Conservation (phyloP, 805 yeast species). For the Starmerella sirachaensis region DNA sequence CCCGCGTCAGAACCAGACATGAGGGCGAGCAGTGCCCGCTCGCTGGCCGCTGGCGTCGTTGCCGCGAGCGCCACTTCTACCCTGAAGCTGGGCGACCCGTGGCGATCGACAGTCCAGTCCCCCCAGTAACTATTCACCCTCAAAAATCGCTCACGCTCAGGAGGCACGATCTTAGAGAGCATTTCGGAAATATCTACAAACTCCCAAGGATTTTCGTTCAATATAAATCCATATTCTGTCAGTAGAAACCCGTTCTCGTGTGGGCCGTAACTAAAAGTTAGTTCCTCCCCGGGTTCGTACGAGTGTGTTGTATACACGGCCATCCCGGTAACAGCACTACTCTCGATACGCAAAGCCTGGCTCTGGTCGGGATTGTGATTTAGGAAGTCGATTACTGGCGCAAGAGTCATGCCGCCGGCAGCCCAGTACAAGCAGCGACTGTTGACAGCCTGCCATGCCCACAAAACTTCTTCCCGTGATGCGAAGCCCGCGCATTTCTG, state of each 20-base stretch:
- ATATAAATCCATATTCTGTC: slow-evolving; percentile 76
- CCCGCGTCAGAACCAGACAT: slow-evolving; percentile 17
- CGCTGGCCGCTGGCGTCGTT: not conserved
- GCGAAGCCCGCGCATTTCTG: not conserved
- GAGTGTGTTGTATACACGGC: slow-evolving; percentile 35
- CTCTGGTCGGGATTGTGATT: slow-evolving; percentile 44
- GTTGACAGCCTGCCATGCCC: slow-evolving; percentile 81
- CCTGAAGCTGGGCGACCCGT: slow-evolving; percentile 39
- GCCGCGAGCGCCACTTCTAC: slow-evolving; percentile 61
- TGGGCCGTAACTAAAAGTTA: slow-evolving; percentile 72
- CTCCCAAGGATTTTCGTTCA: slow-evolving; percentile 52
- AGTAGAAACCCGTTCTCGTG: slow-evolving; percentile 73
- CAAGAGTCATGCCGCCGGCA: slow-evolving; percentile 67
- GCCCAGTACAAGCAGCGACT: slow-evolving; percentile 81
- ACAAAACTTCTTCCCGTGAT: slow-evolving; percentile 25
- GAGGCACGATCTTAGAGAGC: slow-evolving; percentile 31
- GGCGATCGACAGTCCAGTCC: slow-evolving; percentile 52
- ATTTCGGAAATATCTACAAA: slow-evolving; percentile 52
- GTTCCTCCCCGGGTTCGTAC: slow-evolving; percentile 40
- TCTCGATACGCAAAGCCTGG: slow-evolving; percentile 21
- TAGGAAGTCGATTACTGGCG: slow-evolving; percentile 79
- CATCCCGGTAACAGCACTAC: slow-evolving; percentile 36
- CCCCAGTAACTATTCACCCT: slow-evolving; percentile 48
- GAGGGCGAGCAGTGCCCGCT: slow-evolving; percentile 8
- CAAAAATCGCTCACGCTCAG: slow-evolving; percentile 37